These are phyloP conservation scores for Magnaporthales sp. DNA, from an alignment of 2,329 filamentous ascomycete species.

Conservation along the genomic window DNA sequence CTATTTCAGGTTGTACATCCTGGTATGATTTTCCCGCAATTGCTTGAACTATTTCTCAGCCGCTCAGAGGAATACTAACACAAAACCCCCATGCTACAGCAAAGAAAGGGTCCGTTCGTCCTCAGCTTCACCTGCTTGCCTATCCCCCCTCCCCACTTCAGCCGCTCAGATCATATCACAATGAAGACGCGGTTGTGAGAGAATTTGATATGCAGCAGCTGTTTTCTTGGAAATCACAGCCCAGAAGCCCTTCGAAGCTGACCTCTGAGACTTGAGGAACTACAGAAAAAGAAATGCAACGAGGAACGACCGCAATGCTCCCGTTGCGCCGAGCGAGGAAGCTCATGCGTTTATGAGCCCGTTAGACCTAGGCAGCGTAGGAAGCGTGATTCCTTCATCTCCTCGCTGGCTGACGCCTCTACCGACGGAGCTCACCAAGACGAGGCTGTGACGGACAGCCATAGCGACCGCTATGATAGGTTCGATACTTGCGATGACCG, in stretches of 20 bases:
- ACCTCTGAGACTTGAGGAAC: background rate
- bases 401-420: background rate
- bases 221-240: background rate
- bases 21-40: slow-evolving; percentile 27
- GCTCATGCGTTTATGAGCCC: slow-evolving; percentile 40
- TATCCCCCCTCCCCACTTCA: background rate
- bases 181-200: background rate
- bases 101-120: background rate
- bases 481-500: background rate
- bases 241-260: background rate
- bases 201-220: background rate
- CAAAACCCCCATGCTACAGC: background rate
- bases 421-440: background rate
- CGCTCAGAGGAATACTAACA: background rate
- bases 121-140: background rate
- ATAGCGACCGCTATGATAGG: background rate
- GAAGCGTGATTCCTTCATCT: slow-evolving; percentile 23
- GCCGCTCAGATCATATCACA: background rate
- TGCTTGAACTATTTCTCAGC: background rate
- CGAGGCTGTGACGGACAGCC: background rate
- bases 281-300: slow-evolving; percentile 47
- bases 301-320: slow-evolving; percentile 39
- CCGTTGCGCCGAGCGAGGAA: slow-evolving; percentile 37
- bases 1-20: slow-evolving; percentile 32
- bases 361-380: slow-evolving; percentile 32